Base-by-base conservation (phyloP, 2,329 filamentous ascomycete species). In the Alternaria infectoria region DNA sequence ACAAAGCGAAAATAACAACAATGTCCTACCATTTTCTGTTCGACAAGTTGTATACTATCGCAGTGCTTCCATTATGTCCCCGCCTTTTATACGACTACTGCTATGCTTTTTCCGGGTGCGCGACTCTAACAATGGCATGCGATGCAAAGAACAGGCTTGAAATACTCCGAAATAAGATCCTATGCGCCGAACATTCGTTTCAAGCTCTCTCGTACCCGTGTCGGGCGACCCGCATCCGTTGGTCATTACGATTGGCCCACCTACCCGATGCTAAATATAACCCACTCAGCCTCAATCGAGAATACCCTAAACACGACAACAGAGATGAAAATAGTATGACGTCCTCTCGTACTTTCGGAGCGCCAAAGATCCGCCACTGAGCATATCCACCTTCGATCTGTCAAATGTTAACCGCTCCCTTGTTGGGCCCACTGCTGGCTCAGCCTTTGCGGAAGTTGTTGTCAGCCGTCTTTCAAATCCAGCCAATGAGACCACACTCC, bases 201-300 rank as follows among this genome's bases (percentile, higher is more conserved):
- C 15, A 30, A 52, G 12, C 15, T 52, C 11, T 13, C 32, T 43
- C 62, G 65, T 63, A 61, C 55, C 57, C 13, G 32, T 40, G 32
- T 40, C 54, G 54, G 50, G 45, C 40, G 28, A 58, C 44, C 55
- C 46, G 54, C 36, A 67, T 57, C 45, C 54, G 54, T 59, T 58
- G 57, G 21, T 13, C 55, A 57, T 54, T 36, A 65, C 59, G 45
- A 58, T 60, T 66, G 59, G 64, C 59, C 50, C 54, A 32, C 43
- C 44, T 26, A 26, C 43, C 43, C 44, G 61, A 13, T 70, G 30
- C 68, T 69, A 72, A 69, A 58, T 65, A 69, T 72, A 72, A 47
- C 60, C 26, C 28, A 32, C 68, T 70, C 64, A 69, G 70, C 70
- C 69, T 67, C 66, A 58, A 62, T 60, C 52, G 58, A 57, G 46